Evolutionary conservation across 2,329 filamentous ascomycete species (phyloP).

Genomic region (Didymella pomorum): DNA sequence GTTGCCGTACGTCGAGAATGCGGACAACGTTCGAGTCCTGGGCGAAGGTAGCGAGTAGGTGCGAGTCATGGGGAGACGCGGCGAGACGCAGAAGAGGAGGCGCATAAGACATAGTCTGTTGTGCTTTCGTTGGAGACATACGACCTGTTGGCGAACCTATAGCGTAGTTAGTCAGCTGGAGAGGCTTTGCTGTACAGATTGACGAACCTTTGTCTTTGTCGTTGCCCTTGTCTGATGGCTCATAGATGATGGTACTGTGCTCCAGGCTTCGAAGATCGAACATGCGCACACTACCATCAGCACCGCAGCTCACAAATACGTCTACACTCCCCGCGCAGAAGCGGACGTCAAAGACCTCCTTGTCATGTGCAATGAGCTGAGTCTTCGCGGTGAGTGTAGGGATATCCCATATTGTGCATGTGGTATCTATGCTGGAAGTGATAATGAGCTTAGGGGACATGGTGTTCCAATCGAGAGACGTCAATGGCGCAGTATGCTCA

Average conservation of each 20-base stretch:
- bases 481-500: slow-evolving; percentile 95
- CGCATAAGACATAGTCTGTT: slow-evolving; percentile 73
- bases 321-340: slow-evolving; percentile 99
- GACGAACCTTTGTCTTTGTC: slow-evolving; percentile 54
- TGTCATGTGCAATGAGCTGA: slow-evolving; percentile 97
- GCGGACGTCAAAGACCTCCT: slow-evolving; percentile 97
- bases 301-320: slow-evolving; percentile 96
- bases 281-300: slow-evolving; percentile 97
- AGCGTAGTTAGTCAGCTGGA: slow-evolving; percentile 11
- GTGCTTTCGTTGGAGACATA: slow-evolving; percentile 76
- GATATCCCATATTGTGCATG: slow-evolving; percentile 99
- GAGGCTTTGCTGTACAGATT: not conserved
- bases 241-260: slow-evolving; percentile 98
- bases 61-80: slow-evolving; percentile 92
- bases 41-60: slow-evolving; percentile 96
- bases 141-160: slow-evolving; percentile 57
- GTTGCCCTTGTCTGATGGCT: slow-evolving; percentile 84
- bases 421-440: slow-evolving; percentile 98
- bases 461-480: slow-evolving; percentile 97
- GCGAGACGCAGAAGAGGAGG: slow-evolving; percentile 79
- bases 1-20: slow-evolving; percentile 94
- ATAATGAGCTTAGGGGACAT: slow-evolving; percentile 97
- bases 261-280: slow-evolving; percentile 96
- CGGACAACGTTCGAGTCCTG: slow-evolving; percentile 91
- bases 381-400: slow-evolving; percentile 97